These are phyloP conservation scores for Ramichloridium luteum DNA, from an alignment of 2,329 filamentous ascomycete genomes.

Conservation along the genomic window DNA sequence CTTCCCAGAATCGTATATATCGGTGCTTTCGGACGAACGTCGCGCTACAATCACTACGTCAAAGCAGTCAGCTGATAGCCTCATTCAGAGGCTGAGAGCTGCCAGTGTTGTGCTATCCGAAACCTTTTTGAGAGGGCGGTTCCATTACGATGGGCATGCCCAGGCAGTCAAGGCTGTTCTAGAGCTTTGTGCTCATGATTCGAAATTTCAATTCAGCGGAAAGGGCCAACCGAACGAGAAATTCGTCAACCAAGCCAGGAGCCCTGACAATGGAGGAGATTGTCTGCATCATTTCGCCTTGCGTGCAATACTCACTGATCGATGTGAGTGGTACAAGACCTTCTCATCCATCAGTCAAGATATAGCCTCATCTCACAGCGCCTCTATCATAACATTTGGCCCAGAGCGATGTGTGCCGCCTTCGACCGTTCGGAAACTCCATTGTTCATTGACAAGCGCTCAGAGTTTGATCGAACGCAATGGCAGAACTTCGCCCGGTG, in stretches of 20 bases:
- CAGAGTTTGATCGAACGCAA: background rate
- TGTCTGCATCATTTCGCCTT: too few species aligned
- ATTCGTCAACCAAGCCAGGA: too few species aligned
- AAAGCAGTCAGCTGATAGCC: background rate
- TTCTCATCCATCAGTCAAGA: background rate
- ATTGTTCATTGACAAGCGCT: too few species aligned
- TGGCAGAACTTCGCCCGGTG: background rate
- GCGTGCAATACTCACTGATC: background rate
- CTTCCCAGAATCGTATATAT: background rate
- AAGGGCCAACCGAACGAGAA: background rate
- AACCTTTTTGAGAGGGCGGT: too few species aligned
- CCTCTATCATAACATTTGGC: background rate
- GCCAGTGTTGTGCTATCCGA: background rate
- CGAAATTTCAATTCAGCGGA: background rate
- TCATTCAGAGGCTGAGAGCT: background rate
- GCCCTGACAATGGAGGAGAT: too few species aligned
- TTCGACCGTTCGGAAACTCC: background rate
- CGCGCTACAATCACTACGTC: background rate
- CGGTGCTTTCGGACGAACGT: background rate
- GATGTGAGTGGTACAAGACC: background rate
- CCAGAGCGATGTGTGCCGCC: background rate
- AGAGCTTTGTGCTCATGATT: background rate
- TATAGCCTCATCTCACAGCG: too few species aligned
- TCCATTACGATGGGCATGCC: background rate
- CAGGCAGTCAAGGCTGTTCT: background rate